phyloP scores from a whole-genome alignment of 495 filamentous ascomycete genomes.

The Xylaria venustula region DNA sequence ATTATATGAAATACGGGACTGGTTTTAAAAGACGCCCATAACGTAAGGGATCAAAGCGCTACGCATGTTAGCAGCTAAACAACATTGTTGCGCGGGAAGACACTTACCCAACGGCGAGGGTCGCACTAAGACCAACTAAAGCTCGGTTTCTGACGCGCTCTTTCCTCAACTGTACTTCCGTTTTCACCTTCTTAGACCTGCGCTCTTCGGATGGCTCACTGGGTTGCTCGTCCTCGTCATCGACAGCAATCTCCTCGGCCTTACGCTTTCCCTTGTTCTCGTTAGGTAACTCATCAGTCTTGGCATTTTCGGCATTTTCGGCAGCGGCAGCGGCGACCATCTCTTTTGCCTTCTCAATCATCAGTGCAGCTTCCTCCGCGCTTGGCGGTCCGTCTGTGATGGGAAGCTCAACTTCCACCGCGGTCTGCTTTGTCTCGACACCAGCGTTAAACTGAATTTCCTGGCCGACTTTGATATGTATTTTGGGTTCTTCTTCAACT shows the following conservation, averaged over 20 bases:
- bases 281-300: slow-evolving; percentile 24
- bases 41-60: slow-evolving; percentile 60
- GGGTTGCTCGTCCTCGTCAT: slow-evolving; percentile 38
- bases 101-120: slow-evolving; percentile 84
- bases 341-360: slow-evolving; percentile 81
- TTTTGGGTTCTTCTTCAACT: slow-evolving; percentile 54
- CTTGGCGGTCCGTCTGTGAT: slow-evolving; percentile 60
- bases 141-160: slow-evolving; percentile 81
- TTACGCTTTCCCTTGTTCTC: slow-evolving; percentile 73
- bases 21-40: slow-evolving; percentile 40
- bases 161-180: slow-evolving; percentile 70
- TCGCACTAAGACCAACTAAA: slow-evolving; percentile 78
- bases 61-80: slow-evolving; percentile 25
- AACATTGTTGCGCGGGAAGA: not conserved
- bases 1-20: not conserved
- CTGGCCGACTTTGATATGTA: slow-evolving; percentile 69
- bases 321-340: slow-evolving; percentile 84
- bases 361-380: slow-evolving; percentile 69
- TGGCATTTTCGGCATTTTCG: slow-evolving; percentile 43
- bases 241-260: slow-evolving; percentile 63
- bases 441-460: slow-evolving; percentile 64
- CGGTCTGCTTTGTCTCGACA: slow-evolving; percentile 67
- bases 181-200: slow-evolving; percentile 69
- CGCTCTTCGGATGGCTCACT: slow-evolving; percentile 55
- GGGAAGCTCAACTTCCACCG: slow-evolving; percentile 72